phyloP scores from a whole-genome alignment of 768 basidiomycete genomes.

The Boletus rubescentipes region DNA sequence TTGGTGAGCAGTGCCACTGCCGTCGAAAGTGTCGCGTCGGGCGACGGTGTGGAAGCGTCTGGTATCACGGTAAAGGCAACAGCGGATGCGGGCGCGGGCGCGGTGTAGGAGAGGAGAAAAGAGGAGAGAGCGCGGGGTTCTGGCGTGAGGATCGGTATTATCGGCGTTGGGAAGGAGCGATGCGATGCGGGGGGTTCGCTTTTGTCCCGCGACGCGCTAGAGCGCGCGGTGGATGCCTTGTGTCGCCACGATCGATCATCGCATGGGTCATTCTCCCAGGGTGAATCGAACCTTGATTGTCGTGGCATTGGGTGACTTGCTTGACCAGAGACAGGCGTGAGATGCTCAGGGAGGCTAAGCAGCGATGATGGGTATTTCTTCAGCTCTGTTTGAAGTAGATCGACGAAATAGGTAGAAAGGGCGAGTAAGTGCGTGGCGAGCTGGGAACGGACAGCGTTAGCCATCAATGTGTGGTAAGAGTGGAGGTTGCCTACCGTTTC shows the following conservation, averaged over 20 bases:
- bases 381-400: conserved; percentile 32
- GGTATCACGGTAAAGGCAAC: not conserved
- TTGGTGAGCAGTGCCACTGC: conserved; percentile 58
- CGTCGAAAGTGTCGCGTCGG: not conserved
- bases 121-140: conserved; percentile 74
- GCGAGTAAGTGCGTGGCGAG: conserved; percentile 26
- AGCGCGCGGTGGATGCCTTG: not conserved
- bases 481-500: conserved; percentile 38
- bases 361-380: conserved; percentile 26
- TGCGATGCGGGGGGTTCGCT: not conserved
- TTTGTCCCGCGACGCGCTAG: not conserved
- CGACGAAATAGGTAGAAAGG: conserved; percentile 32
- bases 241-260: not conserved
- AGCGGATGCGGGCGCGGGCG: not conserved
- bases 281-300: not conserved
- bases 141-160: conserved; percentile 81
- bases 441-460: conserved; percentile 33
- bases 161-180: conserved; percentile 53
- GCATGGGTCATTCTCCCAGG: conserved; percentile 7
- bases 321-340: not conserved
- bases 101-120: conserved; percentile 43
- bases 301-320: not conserved
- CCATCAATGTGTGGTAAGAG: not conserved
- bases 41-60: not conserved
- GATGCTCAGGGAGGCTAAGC: conserved; percentile 27